These are phyloP conservation scores for Ogataea henricii DNA, from an alignment of 805 yeast genomes.

Conservation along the genomic window DNA sequence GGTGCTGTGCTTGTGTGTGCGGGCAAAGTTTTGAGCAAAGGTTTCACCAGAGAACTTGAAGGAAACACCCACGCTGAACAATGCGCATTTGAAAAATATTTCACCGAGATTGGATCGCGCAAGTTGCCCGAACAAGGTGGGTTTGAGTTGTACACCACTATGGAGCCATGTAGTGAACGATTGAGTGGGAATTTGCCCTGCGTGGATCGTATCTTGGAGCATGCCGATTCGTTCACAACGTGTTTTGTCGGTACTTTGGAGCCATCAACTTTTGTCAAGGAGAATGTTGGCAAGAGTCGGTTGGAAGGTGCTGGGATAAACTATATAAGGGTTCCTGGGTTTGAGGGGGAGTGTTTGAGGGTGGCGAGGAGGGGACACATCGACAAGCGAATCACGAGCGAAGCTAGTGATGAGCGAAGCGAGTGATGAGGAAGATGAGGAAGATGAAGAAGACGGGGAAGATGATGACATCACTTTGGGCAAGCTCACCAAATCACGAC, in stretches of 20 bases:
- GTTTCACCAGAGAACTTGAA: constrained; percentile 85
- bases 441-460: no score
- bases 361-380: constrained; percentile 76
- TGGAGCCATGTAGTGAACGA: constrained; percentile 95
- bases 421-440: no score
- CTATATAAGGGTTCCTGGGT: constrained; percentile 82
- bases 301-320: constrained; percentile 60
- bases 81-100: constrained; percentile 82
- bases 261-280: constrained; percentile 84
- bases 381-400: no score
- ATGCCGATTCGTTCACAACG: constrained; percentile 53
- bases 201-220: constrained; percentile 68
- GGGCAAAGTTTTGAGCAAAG: constrained; percentile 70
- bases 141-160: constrained; percentile 84
- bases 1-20: constrained; percentile 82
- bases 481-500: no score
- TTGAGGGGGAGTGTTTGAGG: constrained; percentile 64
- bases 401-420: no score
- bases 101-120: constrained; percentile 35
- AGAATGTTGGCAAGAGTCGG: constrained; percentile 63
- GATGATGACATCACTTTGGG: no score
- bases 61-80: constrained; percentile 99
- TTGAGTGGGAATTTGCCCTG: constrained; percentile 91
- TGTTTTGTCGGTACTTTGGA: constrained; percentile 92
- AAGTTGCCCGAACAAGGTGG: constrained; percentile 61